These are phyloP conservation scores for Hibiscus trionum DNA, from an alignment of 345 rosid genomes.

Conservation along the genomic window DNA sequence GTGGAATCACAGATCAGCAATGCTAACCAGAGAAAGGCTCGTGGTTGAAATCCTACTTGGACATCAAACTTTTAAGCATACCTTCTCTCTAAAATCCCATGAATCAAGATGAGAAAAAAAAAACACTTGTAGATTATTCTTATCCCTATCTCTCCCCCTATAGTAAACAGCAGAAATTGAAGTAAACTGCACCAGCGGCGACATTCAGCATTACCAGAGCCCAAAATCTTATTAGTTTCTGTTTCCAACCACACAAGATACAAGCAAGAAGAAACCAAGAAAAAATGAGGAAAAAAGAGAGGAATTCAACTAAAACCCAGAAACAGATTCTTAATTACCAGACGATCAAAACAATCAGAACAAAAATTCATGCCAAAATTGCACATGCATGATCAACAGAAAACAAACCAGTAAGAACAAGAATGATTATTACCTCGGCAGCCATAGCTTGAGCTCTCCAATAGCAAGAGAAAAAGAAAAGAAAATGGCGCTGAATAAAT, in stretches of 20 bases:
- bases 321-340: background rate
- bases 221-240: background rate
- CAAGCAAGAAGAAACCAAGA: background rate
- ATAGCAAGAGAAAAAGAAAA: background rate
- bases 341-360: background rate
- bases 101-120: background rate
- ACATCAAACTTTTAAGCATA: background rate
- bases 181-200: background rate
- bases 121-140: background rate
- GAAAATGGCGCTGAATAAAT: background rate
- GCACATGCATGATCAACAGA: background rate
- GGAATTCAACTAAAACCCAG: background rate
- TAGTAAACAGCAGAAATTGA: background rate
- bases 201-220: background rate
- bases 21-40: background rate
- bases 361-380: background rate
- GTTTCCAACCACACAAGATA: background rate
- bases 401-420: background rate
- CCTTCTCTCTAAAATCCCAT: background rate
- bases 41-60: background rate
- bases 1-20: background rate
- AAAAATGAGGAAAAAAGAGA: background rate
- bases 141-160: background rate
- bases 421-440: conserved; percentile 20
- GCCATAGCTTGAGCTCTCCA: conserved; percentile 22